Evolutionary conservation across 2,329 filamentous ascomycete genomes (phyloP).

Genomic region (Colletotrichum salicis): DNA sequence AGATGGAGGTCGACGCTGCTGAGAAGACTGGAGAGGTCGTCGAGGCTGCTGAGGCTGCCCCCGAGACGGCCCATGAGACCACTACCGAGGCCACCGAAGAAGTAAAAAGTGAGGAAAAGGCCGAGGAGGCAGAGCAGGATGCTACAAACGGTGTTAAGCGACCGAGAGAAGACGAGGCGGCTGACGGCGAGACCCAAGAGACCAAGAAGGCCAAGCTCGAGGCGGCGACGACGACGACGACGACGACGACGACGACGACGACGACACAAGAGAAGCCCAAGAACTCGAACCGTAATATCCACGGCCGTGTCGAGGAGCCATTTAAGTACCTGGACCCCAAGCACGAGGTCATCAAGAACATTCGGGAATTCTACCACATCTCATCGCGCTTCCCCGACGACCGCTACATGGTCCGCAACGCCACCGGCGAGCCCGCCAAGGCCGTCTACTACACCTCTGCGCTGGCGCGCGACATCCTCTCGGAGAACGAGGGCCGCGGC

Average conservation of each 20-base stretch:
- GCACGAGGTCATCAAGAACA: slow-evolving; percentile 80
- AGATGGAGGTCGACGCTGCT: slow-evolving; percentile 19
- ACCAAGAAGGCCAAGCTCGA: slow-evolving; percentile 57
- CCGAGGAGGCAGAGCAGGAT: slow-evolving; percentile 34
- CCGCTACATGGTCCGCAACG: slow-evolving; percentile 96
- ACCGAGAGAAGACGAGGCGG: slow-evolving; percentile 43
- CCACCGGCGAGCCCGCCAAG: slow-evolving; percentile 85
- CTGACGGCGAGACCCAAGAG: slow-evolving; percentile 45
- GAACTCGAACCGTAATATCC: slow-evolving; percentile 55
- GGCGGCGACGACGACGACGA: slow-evolving; percentile 27
- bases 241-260: slow-evolving; percentile 10
- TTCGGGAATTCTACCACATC: slow-evolving; percentile 87
- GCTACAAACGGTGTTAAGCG: slow-evolving; percentile 46
- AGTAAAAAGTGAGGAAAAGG: slow-evolving; percentile 14
- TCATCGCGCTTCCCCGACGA: slow-evolving; percentile 86
- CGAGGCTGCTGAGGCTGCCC: neutral
- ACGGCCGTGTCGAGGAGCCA: slow-evolving; percentile 80
- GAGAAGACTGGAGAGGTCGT: slow-evolving; percentile 33
- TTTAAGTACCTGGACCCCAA: slow-evolving; percentile 88
- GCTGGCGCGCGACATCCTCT: slow-evolving; percentile 85
- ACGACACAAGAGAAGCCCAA: slow-evolving; percentile 40
- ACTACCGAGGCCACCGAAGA: neutral
- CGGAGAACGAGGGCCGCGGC: slow-evolving; percentile 86
- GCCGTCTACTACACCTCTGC: slow-evolving; percentile 96
- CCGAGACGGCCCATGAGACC: neutral